These are phyloP conservation scores for Aspergillus sojae DNA, from an alignment of 2,329 filamentous ascomycete genomes.

Conservation along the genomic window DNA sequence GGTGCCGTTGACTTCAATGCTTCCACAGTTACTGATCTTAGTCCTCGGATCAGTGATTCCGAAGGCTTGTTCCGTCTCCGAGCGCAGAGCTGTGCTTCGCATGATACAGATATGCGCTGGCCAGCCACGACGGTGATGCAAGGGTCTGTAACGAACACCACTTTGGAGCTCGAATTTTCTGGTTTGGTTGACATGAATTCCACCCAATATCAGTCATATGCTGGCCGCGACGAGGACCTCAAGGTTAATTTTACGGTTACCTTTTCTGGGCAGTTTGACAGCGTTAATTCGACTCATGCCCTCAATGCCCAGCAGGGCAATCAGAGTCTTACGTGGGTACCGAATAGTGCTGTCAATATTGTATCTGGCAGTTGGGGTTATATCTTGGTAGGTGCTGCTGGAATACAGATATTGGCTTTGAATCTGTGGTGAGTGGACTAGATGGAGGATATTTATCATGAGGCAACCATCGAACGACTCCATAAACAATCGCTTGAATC, in stretches of 20 bases:
- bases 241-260: slow-evolving; percentile 5
- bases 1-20: slow-evolving; percentile 3
- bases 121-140: neutral
- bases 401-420: neutral
- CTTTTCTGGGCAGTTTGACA: slow-evolving; percentile 4
- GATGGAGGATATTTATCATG: neutral
- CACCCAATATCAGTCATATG: neutral
- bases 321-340: neutral
- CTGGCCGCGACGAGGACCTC: neutral
- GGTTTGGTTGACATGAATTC: neutral
- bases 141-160: slow-evolving; percentile 4
- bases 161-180: neutral
- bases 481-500: neutral
- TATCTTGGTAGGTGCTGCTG: neutral
- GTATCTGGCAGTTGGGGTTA: neutral
- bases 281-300: slow-evolving; percentile 1
- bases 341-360: neutral
- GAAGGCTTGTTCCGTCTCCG: neutral
- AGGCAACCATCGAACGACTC: neutral
- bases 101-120: neutral
- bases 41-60: neutral
- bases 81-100: neutral
- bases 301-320: neutral
- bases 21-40: neutral
- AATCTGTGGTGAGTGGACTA: neutral